phyloP scores from a whole-genome alignment of 129 eudicot species.

The Silybum marianum region DNA sequence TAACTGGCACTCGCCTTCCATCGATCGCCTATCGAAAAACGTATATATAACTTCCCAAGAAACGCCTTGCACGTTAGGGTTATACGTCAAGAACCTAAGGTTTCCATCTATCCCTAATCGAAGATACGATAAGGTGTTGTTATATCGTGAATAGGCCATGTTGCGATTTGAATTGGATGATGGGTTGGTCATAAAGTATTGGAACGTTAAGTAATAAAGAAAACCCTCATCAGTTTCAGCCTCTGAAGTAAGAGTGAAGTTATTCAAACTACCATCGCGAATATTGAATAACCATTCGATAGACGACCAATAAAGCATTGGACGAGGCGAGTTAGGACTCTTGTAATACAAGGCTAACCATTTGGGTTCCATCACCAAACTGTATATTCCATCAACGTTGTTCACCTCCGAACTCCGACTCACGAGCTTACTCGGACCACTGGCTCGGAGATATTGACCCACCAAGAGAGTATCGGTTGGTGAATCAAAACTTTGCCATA shows the following conservation, averaged over 20 bases:
- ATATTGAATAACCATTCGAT: conserved; percentile 26
- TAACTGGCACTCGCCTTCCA: conserved; percentile 38
- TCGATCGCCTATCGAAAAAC: conserved; percentile 31
- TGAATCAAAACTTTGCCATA: conserved; percentile 69
- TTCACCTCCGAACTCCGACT: conserved; percentile 40
- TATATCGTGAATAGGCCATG: conserved; percentile 22
- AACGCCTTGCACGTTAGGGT: conserved; percentile 11
- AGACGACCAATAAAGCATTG: conserved; percentile 28
- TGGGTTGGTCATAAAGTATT: conserved; percentile 22
- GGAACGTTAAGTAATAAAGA: conserved; percentile 19
- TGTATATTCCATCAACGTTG: conserved; percentile 48
- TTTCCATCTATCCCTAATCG: conserved; percentile 41
- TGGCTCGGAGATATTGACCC: conserved; percentile 46
- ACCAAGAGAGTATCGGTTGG: conserved; percentile 62
- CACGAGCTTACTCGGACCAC: conserved; percentile 39
- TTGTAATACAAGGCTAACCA: conserved; percentile 42
- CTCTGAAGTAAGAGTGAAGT: conserved; percentile 20
- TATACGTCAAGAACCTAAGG: conserved; percentile 31
- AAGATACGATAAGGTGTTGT: conserved; percentile 37
- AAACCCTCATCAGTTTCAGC: conserved; percentile 27
- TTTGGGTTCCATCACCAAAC: conserved; percentile 53
- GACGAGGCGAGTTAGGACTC: conserved; percentile 32
- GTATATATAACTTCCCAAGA: conserved; percentile 35
- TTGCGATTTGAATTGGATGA: not conserved
- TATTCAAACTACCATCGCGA: conserved; percentile 28